A percentile compares a stretch with the other conserved stretches of the same genome.
Evolutionary conservation across 2,329 filamentous ascomycete species (phyloP).

Genomic region (Bimuria novae-zelandiae): DNA sequence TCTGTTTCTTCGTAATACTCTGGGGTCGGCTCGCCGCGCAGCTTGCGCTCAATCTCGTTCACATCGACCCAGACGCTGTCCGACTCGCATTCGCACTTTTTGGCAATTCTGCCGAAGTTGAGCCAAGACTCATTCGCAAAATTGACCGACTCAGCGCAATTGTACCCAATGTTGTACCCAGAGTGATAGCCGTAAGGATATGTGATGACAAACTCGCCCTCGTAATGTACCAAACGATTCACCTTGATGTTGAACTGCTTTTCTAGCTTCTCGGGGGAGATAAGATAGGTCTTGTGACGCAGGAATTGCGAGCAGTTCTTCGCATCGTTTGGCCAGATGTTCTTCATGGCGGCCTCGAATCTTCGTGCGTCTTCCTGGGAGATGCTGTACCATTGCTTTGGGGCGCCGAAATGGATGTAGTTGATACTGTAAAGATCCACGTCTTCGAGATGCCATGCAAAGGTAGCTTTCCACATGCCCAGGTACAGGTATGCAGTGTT

Average conservation of each 20-base stretch:
- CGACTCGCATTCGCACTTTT: slow-evolving; percentile 94
- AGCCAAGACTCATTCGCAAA: slow-evolving; percentile 96
- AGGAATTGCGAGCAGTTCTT: slow-evolving; percentile 97
- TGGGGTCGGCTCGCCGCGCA: slow-evolving; percentile 80
- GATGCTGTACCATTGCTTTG: slow-evolving; percentile 99
- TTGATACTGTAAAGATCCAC: slow-evolving; percentile 99
- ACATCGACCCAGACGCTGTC: slow-evolving; percentile 99
- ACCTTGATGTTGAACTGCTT: slow-evolving; percentile 93
- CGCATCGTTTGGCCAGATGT: slow-evolving; percentile 89
- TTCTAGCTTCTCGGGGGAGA: slow-evolving; percentile 85
- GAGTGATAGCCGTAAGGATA: slow-evolving; percentile 99
- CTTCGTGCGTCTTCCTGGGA: slow-evolving; percentile 91
- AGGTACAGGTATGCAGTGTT: slow-evolving; percentile 98
- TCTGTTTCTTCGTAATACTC: slow-evolving; percentile 82
- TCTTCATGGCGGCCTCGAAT: slow-evolving; percentile 95
- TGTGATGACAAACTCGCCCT: slow-evolving; percentile 97
- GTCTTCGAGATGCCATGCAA: slow-evolving; percentile 98
- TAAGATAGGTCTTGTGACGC: slow-evolving; percentile 95
- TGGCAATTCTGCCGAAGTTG: slow-evolving; percentile 91
- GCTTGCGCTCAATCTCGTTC: slow-evolving; percentile 90
- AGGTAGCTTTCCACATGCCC: slow-evolving; percentile 99
- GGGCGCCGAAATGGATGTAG: slow-evolving; percentile 97
- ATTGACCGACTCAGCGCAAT: slow-evolving; percentile 98
- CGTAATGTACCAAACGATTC: slow-evolving; percentile 93
- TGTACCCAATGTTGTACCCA: slow-evolving; percentile 96